Evolutionary conservation across 257 asterid genomes (phyloP).

Genomic region (Lycium barbarum): DNA sequence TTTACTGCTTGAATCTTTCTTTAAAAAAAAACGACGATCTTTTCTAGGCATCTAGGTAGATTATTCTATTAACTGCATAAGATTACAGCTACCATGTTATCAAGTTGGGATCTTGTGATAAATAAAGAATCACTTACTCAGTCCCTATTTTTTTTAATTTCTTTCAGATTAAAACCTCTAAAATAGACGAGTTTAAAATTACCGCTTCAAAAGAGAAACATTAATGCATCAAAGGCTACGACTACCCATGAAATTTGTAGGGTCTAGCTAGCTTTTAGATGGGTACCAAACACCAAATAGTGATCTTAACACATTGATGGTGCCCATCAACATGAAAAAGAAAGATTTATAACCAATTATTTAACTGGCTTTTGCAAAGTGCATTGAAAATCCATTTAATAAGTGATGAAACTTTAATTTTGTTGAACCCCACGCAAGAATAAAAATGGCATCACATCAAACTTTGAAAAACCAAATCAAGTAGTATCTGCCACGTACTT

Average conservation of each 20-base stretch:
- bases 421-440: not conserved
- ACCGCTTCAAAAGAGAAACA: not conserved
- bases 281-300: not conserved
- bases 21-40: not conserved
- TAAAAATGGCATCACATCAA: conserved; percentile 13
- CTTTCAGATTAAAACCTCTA: not conserved
- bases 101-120: not conserved
- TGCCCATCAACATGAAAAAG: not conserved
- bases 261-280: not conserved
- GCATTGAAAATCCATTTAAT: not conserved
- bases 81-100: not conserved
- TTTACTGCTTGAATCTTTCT: not conserved
- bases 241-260: not conserved
- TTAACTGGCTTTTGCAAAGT: not conserved
- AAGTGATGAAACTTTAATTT: not conserved
- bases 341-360: not conserved
- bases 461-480: not conserved
- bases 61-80: not conserved
- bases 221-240: not conserved
- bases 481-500: not conserved
- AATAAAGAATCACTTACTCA: not conserved
- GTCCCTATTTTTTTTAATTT: not conserved
- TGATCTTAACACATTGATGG: not conserved
- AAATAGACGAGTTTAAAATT: not conserved
- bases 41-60: not conserved